Evolutionary conservation across 169 alveolate genomes (phyloP).

Genomic region (Plasmodium falciparum): DNA sequence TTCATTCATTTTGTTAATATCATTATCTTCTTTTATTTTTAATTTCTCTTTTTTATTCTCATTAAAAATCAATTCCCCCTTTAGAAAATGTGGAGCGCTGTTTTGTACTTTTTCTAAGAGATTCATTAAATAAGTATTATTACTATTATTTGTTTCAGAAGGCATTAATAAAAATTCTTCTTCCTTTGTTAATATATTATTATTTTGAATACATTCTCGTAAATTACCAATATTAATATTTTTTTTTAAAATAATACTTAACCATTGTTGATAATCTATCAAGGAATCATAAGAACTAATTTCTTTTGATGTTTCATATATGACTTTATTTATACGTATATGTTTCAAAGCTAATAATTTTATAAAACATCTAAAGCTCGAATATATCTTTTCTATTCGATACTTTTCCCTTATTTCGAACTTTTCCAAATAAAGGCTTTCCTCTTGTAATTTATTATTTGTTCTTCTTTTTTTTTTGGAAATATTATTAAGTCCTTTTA

Average conservation of each 20-base stretch:
- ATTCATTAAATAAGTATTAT: not conserved
- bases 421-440: constrained; percentile 54
- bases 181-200: constrained; percentile 52
- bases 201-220: constrained; percentile 22
- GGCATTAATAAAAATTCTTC: constrained; percentile 54
- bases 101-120: constrained; percentile 7
- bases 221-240: constrained; percentile 12
- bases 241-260: constrained; percentile 38
- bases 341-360: constrained; percentile 21
- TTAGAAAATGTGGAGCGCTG: constrained; percentile 42
- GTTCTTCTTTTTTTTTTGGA: not conserved
- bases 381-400: constrained; percentile 63
- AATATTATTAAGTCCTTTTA: too few species aligned
- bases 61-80: constrained; percentile 70
- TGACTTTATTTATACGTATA: constrained; percentile 24
- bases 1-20: not conserved
- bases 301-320: constrained; percentile 11
- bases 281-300: constrained; percentile 53
- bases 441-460: not conserved
- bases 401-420: constrained; percentile 75
- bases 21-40: not conserved
- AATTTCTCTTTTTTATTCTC: not conserved
- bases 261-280: constrained; percentile 63
- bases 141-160: not conserved
- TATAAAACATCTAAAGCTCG: constrained; percentile 44